Base-by-base conservation (phyloP, 768 basidiomycete genomes). In the Coprinopsis marcescibilis region DNA sequence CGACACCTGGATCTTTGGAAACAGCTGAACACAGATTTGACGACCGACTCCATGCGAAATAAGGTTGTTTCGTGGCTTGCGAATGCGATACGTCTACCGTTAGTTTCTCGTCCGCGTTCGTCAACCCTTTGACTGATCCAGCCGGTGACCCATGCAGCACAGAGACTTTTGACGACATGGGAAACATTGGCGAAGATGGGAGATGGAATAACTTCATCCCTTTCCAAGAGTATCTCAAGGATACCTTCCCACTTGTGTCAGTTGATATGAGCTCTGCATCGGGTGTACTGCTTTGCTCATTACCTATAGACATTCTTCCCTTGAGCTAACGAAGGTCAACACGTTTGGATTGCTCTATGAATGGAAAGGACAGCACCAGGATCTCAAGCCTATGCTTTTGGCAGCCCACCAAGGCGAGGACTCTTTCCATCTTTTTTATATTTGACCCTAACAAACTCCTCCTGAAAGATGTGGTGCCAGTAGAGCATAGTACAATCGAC, bases 351-450 rank as follows among this genome's bases (percentile, higher is more conserved):
- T 48, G 12, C 25, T 48, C n/a, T 48, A 48, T 19, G 5, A 40
- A 32, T 48, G 46, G 46, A 20, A 29, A 15, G 64, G 62, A 32
- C 48, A 52, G 0, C n/a, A 45, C 5, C n/a, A 46, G 5, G 29
- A 39, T 12, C 40, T 55, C 2, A 60, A 61, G 40, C 64, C 64
- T 3, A 48, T 65, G n/a, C 52, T 65, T 53, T 46, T 65, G 20
- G 58, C 58, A 11, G 64, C 56, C 15, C 64, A 65, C 42, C 54
- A 61, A 32, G 64, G 63, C 32, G 60, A 15, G 62, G 60, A n/a
- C 60, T 58, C 24, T 52, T 50, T 59, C 61, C 37, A 45, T 36
- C 29, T 37, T 13, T 7, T 17, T 10, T 5, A 13, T 32, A 24
- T 14, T 29, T 30, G 14, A 6, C 46, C 45, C 15, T 30, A 15